These are phyloP conservation scores for Rhinocladiella similis DNA, from an alignment of 2,329 filamentous ascomycete genomes.

Conservation along the genomic window DNA sequence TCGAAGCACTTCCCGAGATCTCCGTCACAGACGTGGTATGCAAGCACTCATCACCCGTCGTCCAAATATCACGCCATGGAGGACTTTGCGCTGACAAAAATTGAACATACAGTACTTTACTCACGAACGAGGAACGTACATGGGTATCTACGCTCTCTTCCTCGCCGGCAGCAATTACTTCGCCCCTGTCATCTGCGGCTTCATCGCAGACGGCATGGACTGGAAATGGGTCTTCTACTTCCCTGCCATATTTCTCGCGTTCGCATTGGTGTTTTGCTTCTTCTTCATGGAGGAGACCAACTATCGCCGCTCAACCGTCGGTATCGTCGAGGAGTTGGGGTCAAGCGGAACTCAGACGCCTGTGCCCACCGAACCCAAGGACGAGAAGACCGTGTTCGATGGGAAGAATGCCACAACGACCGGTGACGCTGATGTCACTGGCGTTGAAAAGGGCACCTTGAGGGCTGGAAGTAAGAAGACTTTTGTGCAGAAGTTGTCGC, in stretches of 20 bases:
- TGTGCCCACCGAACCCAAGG: not conserved
- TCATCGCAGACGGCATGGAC: slow-evolving; percentile 27
- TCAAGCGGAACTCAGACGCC: slow-evolving; percentile 13
- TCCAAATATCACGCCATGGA: too few relatives aligned
- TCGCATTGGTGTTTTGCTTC: slow-evolving; percentile 20
- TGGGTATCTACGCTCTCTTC: slow-evolving; percentile 26
- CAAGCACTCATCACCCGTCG: not conserved
- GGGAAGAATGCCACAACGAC: not conserved
- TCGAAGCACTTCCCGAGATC: slow-evolving; percentile 52
- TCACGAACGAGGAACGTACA: slow-evolving; percentile 26
- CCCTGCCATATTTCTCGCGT: slow-evolving; percentile 15
- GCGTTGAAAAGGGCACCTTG: slow-evolving; percentile 8
- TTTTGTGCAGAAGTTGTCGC: slow-evolving; percentile 18
- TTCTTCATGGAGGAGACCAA: slow-evolving; percentile 29
- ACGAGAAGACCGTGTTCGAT: slow-evolving; percentile 2
- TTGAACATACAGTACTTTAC: slow-evolving; percentile 34
- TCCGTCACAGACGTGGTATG: slow-evolving; percentile 45
- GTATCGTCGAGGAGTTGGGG: slow-evolving; percentile 6
- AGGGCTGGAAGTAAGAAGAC: slow-evolving; percentile 14
- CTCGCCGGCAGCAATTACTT: slow-evolving; percentile 27
- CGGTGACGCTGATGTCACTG: not conserved
- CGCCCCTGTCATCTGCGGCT: slow-evolving; percentile 39
- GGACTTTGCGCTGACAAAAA: not conserved
- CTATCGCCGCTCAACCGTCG: slow-evolving; percentile 14
- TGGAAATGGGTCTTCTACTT: slow-evolving; percentile 30